Base-by-base conservation (phyloP, 2,329 filamentous ascomycete genomes). In the Epichloe sibirici region DNA sequence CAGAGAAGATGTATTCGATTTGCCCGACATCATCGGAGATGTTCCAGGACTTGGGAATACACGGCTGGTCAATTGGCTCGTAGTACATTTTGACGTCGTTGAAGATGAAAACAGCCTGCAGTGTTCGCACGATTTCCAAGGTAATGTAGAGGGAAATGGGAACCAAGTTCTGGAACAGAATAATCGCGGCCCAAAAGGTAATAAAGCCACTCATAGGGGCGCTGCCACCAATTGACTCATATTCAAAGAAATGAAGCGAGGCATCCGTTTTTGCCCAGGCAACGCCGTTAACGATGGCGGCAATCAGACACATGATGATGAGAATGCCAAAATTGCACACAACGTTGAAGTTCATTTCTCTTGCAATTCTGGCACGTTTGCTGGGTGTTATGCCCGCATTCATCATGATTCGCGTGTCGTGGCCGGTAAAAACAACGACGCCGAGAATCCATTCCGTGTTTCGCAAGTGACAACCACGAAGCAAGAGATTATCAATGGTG, bases 371-470 rank as follows among this genome's bases (percentile, higher is more conserved):
- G 39, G 93, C 82, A 57, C 91, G 86, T 74, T 98, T 98, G 66
- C 83, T 95, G 12, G 94, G 93, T 1, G 93, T 98, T 56, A 91
- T 85, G 55, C 93, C 93, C 31, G 93, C 88, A 66, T 98, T 98
- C 73, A 96, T 86, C 93, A 98, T 98, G 66, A 96, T 97, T 72
- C 97, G 98, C 37, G 91, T 95, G 66, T 98, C 91, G 63, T 90
- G 83, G 37, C 93, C 93, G 13, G 93, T 97, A 70, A 95, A 98
- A 17, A 95, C 75, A 48, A 97, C 91, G 3, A 98, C 79, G 51
- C 90, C 93, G 5, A 98, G 78, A 51, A 90, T 78, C 93, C 93
- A 98, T 64, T 97, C 90, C 0, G 93, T 98, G 67, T 97, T 98
- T 58, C 90, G 83, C 48, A 98, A 71, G 60, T 90, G 94, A 70